Evolutionary conservation across 2,329 filamentous ascomycete genomes (phyloP), one percentile per base, ranked within the genome.

Genomic region (Alternaria dauci): DNA sequence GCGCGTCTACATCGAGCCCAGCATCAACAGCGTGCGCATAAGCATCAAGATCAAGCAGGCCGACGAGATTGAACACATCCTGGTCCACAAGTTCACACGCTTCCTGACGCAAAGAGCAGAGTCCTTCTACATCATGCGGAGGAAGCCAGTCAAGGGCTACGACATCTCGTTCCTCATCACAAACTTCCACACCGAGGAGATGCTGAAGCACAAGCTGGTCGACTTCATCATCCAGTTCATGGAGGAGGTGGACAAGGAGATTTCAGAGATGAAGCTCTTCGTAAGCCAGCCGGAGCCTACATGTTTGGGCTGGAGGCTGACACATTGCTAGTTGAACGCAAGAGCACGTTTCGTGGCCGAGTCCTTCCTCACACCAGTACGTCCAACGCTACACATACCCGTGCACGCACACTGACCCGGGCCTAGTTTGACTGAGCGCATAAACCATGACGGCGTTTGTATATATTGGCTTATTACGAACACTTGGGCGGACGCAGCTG

Each of bases 251-350:
- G 96, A 99, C 81, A 99, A 99, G 85, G 95, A 99, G 81, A 99
- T 99, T 62, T 98, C 95, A 3, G 96, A 99, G 83, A 98, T 99
- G 95, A 99, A 99, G 87, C 90, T 99, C 74, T 99, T 99, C 81
- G 94, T 97, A 87, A 71, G 92, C 84, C 30, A 30, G 28, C 32
- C 36, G 1, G 30, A 14, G 14, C 18, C 8, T 12, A 3, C 18
- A 8, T 50, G 8, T 50, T 18, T 18, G 20, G 7, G 14, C 6
- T 18, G 43, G 32, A 39, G 64, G 63, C 76, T 83, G 69, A 82
- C 74, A 58, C 18, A 20, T 54, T 54, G 28, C 14, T 74, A 97
- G 94, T 84, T 99, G 79, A 99, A 99, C 79, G 94, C 95, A 58
- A 88, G 95, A 81, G 95, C 95, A 78, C 90, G 95, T 85, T 99